phyloP scores from a whole-genome alignment of 2,329 filamentous ascomycete genomes.

The Fusarium oligoseptatum region DNA sequence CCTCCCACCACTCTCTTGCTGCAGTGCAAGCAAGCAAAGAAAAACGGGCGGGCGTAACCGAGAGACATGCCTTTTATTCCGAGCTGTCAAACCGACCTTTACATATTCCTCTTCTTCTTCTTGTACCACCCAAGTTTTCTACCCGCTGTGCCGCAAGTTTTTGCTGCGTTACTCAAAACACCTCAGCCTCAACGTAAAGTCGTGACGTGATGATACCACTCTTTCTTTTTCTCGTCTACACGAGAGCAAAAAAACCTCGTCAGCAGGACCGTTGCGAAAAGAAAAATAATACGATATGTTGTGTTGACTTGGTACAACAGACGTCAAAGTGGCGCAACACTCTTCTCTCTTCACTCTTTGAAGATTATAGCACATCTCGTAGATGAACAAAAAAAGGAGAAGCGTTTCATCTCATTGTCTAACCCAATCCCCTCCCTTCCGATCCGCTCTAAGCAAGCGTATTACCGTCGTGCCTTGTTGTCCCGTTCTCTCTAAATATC shows the following conservation, averaged over 20 bases:
- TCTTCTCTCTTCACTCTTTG: background rate
- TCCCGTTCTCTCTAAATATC: conserved; percentile 21
- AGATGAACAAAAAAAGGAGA: conserved; percentile 22
- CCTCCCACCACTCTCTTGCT: conserved; percentile 4
- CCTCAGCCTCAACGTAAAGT: background rate
- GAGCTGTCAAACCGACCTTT: conserved; percentile 27
- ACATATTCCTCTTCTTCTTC: background rate
- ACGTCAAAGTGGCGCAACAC: conserved; percentile 35
- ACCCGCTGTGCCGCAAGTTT: background rate
- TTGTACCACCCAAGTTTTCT: conserved; percentile 12
- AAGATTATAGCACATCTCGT: background rate
- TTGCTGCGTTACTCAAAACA: background rate
- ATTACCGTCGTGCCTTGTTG: background rate
- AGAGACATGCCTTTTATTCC: conserved; percentile 34
- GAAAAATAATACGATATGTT: conserved; percentile 38
- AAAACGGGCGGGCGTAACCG: conserved; percentile 34
- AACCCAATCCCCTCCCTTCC: conserved; percentile 15
- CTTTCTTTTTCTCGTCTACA: background rate
- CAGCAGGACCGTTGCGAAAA: conserved; percentile 10
- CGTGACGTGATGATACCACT: conserved; percentile 13
- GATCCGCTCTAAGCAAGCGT: background rate
- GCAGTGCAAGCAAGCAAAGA: conserved; percentile 27
- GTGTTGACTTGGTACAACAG: conserved; percentile 39
- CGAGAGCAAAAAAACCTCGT: background rate
- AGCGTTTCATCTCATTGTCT: conserved; percentile 37